Conservation (phyloP, 1,284 basidiomycete species). For the Puccinia novopanici region DNA sequence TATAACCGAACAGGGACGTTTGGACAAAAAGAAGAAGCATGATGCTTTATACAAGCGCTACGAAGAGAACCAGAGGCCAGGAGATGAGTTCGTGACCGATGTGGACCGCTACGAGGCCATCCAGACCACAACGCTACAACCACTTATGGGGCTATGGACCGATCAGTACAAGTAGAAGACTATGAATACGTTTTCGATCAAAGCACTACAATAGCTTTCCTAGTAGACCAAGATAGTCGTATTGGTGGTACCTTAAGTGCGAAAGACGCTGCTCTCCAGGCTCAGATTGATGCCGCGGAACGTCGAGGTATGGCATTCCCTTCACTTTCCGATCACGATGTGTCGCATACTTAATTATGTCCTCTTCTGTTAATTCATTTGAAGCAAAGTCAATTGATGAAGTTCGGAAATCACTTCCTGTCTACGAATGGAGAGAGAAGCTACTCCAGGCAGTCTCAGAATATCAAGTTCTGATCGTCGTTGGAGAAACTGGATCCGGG, state of each 20-base stretch:
- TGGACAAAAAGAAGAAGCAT: constrained; percentile 94
- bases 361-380: not conserved
- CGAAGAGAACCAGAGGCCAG: constrained; percentile 75
- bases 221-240: constrained; percentile 67
- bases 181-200: constrained; percentile 99
- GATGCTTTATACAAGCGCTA: constrained; percentile 91
- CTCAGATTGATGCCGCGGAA: constrained; percentile 89
- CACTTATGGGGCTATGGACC: constrained; percentile 84
- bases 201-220: constrained; percentile 91
- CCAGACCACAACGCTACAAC: constrained; percentile 88
- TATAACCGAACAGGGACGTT: constrained; percentile 96
- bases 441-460: constrained; percentile 84
- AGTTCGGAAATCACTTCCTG: constrained; percentile 85
- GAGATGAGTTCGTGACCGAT: constrained; percentile 89
- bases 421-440: constrained; percentile 80
- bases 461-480: constrained; percentile 68
- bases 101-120: constrained; percentile 85
- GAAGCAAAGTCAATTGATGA: constrained; percentile 85
- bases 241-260: constrained; percentile 68
- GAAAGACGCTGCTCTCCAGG: constrained; percentile 81
- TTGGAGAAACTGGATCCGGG: constrained; percentile 73
- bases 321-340: not conserved
- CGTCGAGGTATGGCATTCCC: constrained; percentile 67
- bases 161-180: constrained; percentile 72
- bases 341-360: not conserved